These are phyloP conservation scores for Cornus suecica DNA, from an alignment of 148 eudicot species.

Conservation along the genomic window DNA sequence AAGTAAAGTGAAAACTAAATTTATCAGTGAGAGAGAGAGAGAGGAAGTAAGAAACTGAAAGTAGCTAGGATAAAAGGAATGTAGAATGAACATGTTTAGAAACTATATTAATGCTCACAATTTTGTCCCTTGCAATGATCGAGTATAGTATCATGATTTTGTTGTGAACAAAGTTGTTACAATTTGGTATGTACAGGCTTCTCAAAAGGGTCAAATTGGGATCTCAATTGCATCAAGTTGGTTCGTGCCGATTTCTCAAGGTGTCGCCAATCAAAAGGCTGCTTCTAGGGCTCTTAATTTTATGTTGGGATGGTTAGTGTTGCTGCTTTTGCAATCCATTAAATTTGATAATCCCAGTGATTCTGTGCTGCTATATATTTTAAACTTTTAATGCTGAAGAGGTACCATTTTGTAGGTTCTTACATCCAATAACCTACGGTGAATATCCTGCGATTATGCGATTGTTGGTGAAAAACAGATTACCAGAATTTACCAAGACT, in stretches of 20 bases:
- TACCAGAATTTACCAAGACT: slow-evolving; percentile 33
- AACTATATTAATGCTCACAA: no score
- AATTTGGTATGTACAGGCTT: background rate
- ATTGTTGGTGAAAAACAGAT: slow-evolving; percentile 25
- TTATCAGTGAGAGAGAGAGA: no score
- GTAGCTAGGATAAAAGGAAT: no score
- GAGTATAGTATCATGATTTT: no score
- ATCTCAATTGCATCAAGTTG: background rate
- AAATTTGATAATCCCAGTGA: no score
- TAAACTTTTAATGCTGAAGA: background rate
- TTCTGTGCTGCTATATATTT: no score
- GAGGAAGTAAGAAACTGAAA: no score
- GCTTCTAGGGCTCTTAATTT: background rate
- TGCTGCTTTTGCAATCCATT: background rate
- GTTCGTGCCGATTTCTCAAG: background rate
- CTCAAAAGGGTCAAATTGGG: slow-evolving; percentile 7
- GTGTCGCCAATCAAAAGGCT: background rate
- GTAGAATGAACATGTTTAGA: no score
- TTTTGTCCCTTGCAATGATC: no score
- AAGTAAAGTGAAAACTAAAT: no score
- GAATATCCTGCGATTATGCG: slow-evolving; percentile 45
- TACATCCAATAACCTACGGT: slow-evolving; percentile 46
- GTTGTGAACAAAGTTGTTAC: no score
- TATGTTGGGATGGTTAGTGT: slow-evolving; percentile 1
- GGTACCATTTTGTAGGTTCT: slow-evolving; percentile 27